phyloP scores from a whole-genome alignment of 768 basidiomycete genomes.

The Leccinum olivaceopallidum region DNA sequence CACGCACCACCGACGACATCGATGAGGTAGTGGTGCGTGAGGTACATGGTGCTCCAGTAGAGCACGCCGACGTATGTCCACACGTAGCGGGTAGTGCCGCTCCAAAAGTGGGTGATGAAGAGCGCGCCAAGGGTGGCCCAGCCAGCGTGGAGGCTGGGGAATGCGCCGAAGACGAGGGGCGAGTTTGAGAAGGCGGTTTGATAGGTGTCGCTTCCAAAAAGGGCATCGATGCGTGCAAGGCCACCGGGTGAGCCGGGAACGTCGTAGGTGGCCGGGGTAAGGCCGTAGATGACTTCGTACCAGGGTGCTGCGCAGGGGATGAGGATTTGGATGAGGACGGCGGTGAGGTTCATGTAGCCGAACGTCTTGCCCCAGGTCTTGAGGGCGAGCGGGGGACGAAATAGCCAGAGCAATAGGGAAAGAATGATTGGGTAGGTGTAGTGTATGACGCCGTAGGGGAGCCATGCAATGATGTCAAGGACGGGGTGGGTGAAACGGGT shows the following conservation, averaged over 20 bases:
- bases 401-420: conserved; percentile 85
- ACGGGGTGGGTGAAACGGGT: conserved; percentile 92
- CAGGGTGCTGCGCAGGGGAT: conserved; percentile 94
- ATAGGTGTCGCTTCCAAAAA: conserved; percentile 50
- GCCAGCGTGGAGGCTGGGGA: conserved; percentile 91
- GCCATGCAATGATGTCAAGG: conserved; percentile 92
- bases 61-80: conserved; percentile 86
- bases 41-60: conserved; percentile 99
- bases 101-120: conserved; percentile 95
- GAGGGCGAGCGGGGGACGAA: conserved; percentile 77
- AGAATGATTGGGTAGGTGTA: conserved; percentile 87
- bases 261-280: conserved; percentile 90
- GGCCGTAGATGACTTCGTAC: conserved; percentile 97
- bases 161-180: conserved; percentile 95
- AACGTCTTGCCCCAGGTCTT: conserved; percentile 86
- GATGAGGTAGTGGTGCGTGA: conserved; percentile 97
- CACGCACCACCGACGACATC: conserved; percentile 95
- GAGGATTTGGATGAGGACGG: conserved; percentile 84
- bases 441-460: conserved; percentile 95
- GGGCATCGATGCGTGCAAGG: conserved; percentile 84
- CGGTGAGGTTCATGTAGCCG: conserved; percentile 90
- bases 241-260: conserved; percentile 95
- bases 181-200: conserved; percentile 67
- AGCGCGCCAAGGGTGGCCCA: conserved; percentile 91
- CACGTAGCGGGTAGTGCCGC: conserved; percentile 58